phyloP scores from a whole-genome alignment of 2,329 filamentous ascomycete genomes.

The Neospermospora avenae region DNA sequence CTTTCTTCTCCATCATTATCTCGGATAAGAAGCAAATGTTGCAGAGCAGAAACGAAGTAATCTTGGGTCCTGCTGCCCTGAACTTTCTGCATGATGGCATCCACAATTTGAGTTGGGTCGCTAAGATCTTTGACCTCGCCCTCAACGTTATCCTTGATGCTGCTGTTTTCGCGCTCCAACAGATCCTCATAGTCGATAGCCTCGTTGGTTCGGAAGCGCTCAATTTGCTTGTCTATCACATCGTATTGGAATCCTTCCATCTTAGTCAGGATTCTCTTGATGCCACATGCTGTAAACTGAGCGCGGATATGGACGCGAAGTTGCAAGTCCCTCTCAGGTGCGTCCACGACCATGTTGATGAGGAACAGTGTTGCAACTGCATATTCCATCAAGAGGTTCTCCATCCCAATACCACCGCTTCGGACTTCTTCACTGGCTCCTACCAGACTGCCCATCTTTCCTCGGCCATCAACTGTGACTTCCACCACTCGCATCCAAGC shows the following conservation, averaged over 20 bases:
- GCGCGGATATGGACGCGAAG: slow-evolving; percentile 90
- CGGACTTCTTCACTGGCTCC: slow-evolving; percentile 95
- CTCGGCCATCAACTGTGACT: slow-evolving; percentile 92
- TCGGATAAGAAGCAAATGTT: slow-evolving; percentile 89
- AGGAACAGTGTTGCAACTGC: slow-evolving; percentile 91
- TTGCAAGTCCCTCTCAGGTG: slow-evolving; percentile 83
- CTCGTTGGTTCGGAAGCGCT: slow-evolving; percentile 88
- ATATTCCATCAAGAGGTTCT: slow-evolving; percentile 99
- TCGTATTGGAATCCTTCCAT: slow-evolving; percentile 99
- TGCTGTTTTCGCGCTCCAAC: slow-evolving; percentile 85
- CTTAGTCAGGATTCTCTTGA: slow-evolving; percentile 90
- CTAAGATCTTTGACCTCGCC: slow-evolving; percentile 82
- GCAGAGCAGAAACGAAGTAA: slow-evolving; percentile 92
- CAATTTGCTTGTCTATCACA: slow-evolving; percentile 96
- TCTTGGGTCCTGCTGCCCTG: slow-evolving; percentile 83
- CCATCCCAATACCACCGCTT: slow-evolving; percentile 95
- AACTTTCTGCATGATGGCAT: slow-evolving; percentile 85
- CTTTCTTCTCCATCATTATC: slow-evolving; percentile 91
- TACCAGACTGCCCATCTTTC: slow-evolving; percentile 97
- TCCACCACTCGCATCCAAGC: slow-evolving; percentile 98
- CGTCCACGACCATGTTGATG: slow-evolving; percentile 95
- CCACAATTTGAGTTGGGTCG: slow-evolving; percentile 88
- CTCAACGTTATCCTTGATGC: slow-evolving; percentile 71
- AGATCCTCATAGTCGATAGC: slow-evolving; percentile 98
- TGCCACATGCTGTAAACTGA: slow-evolving; percentile 92